Conservation (phyloP, 768 basidiomycete species). For the Serpula lacrymans region DNA sequence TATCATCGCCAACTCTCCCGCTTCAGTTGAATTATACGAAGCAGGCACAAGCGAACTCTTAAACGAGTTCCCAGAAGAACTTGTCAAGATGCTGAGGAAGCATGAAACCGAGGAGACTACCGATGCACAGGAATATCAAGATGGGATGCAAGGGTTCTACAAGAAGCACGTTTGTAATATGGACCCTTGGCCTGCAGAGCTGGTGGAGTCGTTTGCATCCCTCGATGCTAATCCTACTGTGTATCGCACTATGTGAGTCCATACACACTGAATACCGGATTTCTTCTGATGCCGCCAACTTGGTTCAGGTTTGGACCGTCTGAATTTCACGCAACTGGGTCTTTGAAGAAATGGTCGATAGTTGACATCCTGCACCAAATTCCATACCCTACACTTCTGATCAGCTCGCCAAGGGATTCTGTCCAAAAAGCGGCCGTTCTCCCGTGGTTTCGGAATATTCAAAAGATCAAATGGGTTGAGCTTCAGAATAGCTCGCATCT, state of each 20-base stretch:
- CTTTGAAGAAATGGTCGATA: conserved; percentile 46
- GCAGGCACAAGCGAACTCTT: conserved; percentile 22
- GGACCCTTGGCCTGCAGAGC: conserved; percentile 31
- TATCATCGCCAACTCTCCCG: conserved; percentile 29
- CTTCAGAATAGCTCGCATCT: conserved; percentile 27
- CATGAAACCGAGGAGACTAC: conserved; percentile 34
- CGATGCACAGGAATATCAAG: conserved; percentile 29
- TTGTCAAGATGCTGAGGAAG: conserved; percentile 24
- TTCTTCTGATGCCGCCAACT: neutral
- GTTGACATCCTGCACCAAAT: conserved; percentile 41
- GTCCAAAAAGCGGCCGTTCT: conserved; percentile 31
- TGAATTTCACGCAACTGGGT: conserved; percentile 37
- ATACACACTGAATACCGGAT: neutral
- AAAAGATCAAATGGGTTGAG: conserved; percentile 33
- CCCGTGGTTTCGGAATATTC: conserved; percentile 32
- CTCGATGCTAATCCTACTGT: conserved; percentile 30
- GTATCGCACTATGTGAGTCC: conserved; percentile 29
- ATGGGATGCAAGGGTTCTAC: conserved; percentile 25
- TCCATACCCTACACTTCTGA: conserved; percentile 33
- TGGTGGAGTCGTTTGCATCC: conserved; percentile 20
- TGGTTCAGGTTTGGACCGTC: conserved; percentile 18
- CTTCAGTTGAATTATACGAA: conserved; percentile 27
- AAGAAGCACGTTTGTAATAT: conserved; percentile 32
- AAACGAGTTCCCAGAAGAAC: conserved; percentile 21
- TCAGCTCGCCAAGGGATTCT: conserved; percentile 36